Evolutionary conservation across 2,329 filamentous ascomycete genomes (phyloP).

Genomic region (Trichophyton mentagrophytes): DNA sequence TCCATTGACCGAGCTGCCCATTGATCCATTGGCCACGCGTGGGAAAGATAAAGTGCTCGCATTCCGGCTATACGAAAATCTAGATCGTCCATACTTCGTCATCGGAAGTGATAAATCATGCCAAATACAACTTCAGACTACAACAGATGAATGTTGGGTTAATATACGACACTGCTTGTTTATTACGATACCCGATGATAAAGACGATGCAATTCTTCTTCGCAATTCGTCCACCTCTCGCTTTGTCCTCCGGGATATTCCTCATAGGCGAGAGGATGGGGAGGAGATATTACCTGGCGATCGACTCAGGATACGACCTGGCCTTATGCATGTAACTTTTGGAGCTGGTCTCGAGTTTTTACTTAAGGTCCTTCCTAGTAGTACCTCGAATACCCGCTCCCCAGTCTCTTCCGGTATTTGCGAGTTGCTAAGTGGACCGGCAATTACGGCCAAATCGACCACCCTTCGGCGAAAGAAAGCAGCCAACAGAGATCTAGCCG

Average conservation of each 20-base stretch:
- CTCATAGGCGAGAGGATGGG: neutral
- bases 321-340: conserved; percentile 1
- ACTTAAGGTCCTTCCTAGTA: neutral
- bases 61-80: neutral
- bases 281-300: neutral
- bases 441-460: neutral
- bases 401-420: neutral
- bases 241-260: neutral
- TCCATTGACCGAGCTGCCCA: neutral
- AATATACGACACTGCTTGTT: neutral
- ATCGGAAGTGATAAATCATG: neutral
- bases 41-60: neutral
- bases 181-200: neutral
- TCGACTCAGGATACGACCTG: neutral
- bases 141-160: conserved; percentile 3
- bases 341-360: conserved; percentile 3
- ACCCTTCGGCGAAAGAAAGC: neutral
- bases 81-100: conserved; percentile 1
- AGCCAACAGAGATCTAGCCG: neutral
- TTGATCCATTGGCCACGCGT: neutral
- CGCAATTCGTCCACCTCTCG: neutral
- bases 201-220: neutral
- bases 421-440: neutral
- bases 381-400: neutral
- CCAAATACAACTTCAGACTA: neutral